Percentiles rank a stretch among this genome's conserved stretches.
Evolutionary conservation across 2,329 filamentous ascomycete species (phyloP).

Genomic region (Pseudogymnoascus sp.): DNA sequence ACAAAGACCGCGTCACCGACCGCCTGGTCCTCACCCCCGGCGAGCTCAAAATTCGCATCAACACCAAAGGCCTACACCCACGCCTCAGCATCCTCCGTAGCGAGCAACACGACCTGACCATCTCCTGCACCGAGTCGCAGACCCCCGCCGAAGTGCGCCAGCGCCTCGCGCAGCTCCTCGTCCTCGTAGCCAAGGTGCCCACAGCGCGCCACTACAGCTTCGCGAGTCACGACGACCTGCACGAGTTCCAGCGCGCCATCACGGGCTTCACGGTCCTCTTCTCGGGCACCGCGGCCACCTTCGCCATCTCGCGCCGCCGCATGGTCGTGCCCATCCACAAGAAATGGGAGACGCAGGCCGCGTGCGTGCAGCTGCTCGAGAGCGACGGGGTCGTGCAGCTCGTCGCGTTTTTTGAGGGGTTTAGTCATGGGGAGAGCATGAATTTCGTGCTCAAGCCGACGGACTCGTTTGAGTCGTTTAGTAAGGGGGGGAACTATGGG

Average conservation of each 20-base stretch:
- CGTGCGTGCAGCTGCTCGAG: slow-evolving; percentile 70
- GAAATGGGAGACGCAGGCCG: slow-evolving; percentile 79
- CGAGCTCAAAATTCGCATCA: slow-evolving; percentile 58
- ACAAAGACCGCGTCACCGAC: slow-evolving; percentile 66
- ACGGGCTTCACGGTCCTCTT: slow-evolving; percentile 73
- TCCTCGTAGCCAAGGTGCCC: slow-evolving; percentile 29
- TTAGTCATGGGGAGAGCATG: slow-evolving; percentile 80
- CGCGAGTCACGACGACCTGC: slow-evolving; percentile 57
- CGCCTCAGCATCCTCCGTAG: slow-evolving; percentile 60
- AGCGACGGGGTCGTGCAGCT: slow-evolving; percentile 70
- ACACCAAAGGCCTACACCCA: slow-evolving; percentile 38
- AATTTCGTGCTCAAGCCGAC: slow-evolving; percentile 79
- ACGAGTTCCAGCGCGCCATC: slow-evolving; percentile 68
- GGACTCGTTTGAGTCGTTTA: slow-evolving; percentile 68
- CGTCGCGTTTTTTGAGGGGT: slow-evolving; percentile 80
- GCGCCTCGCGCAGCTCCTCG: slow-evolving; percentile 46
- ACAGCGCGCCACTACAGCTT: slow-evolving; percentile 65
- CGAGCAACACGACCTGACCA: slow-evolving; percentile 67
- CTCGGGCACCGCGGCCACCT: slow-evolving; percentile 61
- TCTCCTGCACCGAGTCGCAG: slow-evolving; percentile 63
- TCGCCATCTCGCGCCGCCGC: slow-evolving; percentile 73
- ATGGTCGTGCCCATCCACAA: slow-evolving; percentile 93
- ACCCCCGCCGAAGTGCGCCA: slow-evolving; percentile 52
- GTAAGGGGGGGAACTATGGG: slow-evolving; percentile 56
- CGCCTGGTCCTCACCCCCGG: slow-evolving; percentile 72